Evolutionary conservation across 2,329 filamentous ascomycete genomes (phyloP), one percentile per base, ranked within the genome.

Genomic region (Davidsoniella virescens): DNA sequence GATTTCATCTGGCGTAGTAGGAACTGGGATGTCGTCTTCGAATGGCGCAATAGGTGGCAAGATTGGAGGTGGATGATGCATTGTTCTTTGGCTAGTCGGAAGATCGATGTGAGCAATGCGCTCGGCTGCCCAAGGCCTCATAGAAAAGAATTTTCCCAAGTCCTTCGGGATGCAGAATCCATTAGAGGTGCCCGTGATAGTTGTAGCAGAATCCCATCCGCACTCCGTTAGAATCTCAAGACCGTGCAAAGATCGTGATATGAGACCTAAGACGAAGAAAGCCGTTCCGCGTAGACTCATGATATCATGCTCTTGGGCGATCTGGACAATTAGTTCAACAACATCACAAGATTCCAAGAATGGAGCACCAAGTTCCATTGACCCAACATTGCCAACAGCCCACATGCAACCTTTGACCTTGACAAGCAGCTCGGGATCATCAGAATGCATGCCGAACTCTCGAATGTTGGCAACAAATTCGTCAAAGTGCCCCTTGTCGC

Each of bases 351-450:
- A 81, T 64, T 95, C 92, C 3, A 98, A 71, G 62, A 98, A 98
- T 0, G 87, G 87, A 1, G 90, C 90, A 1, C 92, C 92, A 1
- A 95, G 78, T 59, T 96, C 90, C 88, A 98, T 96, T 0, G 88
- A 95, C 0, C 92, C 92, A 37, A 98, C 90, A 58, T 98, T 98
- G 20, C 92, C 92, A 1, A 98, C 87, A 0, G 92, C 92, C 92
- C 92, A 98, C 44, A 98, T 71, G 61, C 87, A 95, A 6, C 88
- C 92, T 64, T 98, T 98, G 56, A 96, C 87, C 62, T 95, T 96
- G 52, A 87, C 78, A 42, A 96, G 80, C 20, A 82, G 75, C 63
- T 98, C 92, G 0, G 75, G 63, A 58, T 98, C 92, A 56, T 93
- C 83, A 40, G 81, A 80, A 57, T 92, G 83, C 70, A 88, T 82